Evolutionary conservation across 2,329 filamentous ascomycete genomes (phyloP), one percentile per base, ranked within the genome.

Genomic region (Harringtonia aguacate): DNA sequence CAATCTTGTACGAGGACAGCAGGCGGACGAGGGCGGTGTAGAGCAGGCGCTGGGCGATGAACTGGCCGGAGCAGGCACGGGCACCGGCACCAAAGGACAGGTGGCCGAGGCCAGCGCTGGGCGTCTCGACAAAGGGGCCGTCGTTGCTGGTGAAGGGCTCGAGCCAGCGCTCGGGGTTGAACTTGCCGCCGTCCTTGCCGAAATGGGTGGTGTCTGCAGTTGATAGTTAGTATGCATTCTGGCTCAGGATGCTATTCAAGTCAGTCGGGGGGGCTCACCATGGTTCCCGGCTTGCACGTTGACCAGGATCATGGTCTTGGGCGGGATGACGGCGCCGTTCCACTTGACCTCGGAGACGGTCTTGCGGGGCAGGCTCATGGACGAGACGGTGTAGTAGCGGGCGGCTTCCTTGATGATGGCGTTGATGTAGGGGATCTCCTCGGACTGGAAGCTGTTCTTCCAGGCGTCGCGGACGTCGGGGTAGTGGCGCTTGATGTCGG

Each of bases 241-340:
- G n/a, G n/a, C n/a, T n/a, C n/a, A n/a, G n/a, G n/a, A n/a, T n/a
- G n/a, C n/a, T n/a, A n/a, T n/a, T n/a, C n/a, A n/a, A n/a, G n/a
- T n/a, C n/a, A n/a, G n/a, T n/a, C n/a, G n/a, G n/a, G n/a, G n/a
- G n/a, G n/a, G n/a, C n/a, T n/a, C n/a, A n/a, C n/a, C 84, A 59
- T 85, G 86, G 60, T 88, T 73, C 22, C 82, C 84, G 1, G 80
- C 81, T 60, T 81, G 87, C 10, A 83, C 80, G 54, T 82, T 88
- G 34, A 90, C 82, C 62, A 88, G 87, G 53, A 90, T 87, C 2
- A 81, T 86, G 1, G 82, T 88, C 2, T 83, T 82, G 0, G 83
- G 73, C 0, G 86, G 86, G 31, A 92, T 84, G 1, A 71, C 64
- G 0, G 77, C 67, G 15, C 76, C 76, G 21, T 84, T 68, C 63